Evolutionary conservation across 1,139 yeast species (phyloP), one percentile per base, ranked within the genome.

Genomic region (Chernovozyma aurita): DNA sequence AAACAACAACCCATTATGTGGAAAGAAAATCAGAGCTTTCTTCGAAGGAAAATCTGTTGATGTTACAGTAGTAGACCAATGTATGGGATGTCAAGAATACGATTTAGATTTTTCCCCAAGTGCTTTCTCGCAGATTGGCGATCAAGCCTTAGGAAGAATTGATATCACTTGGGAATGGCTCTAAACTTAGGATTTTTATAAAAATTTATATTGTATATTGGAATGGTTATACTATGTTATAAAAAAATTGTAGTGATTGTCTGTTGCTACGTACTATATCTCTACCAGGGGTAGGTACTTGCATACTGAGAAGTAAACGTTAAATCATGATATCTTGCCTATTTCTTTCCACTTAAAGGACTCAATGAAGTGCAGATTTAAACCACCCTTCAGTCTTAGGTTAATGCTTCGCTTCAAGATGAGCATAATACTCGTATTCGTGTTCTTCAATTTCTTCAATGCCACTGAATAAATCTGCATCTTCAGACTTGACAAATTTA

Each of bases 91-190:
- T 45, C 43, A 50, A 18, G 47, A 52, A 30, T 30, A 59, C 43
- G 70, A 64, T 45, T 64, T 70, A 48, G 75, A 69, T 46, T 63
- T 70, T 34, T 66, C 74, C n/a, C 74, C 74, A 9, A 35, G 60
- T 37, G 75, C 74, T 7, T 69, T 70, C 41, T 32, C 49, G 6
- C 47, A 57, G 38, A 49, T 70, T 43, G 74, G 74, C 17, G 63
- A 63, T 48, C 40, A 54, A 43, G 52, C 31, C 33, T 61, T 65
- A 48, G 76, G 74, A 20, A 60, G 73, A 53, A 65, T 69, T 44
- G 53, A 64, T 30, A 58, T 70, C 38, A 52, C 65, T 35, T 70
- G 76, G 76, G 57, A 63, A 43, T 64, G 58, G 64, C 36, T 43
- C 30, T 33, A 40, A n/a, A n/a, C n/a, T n/a, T n/a, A n/a, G n/a